Base-by-base conservation (phyloP, 129 eudicot species). In the Erigeron canadensis region DNA sequence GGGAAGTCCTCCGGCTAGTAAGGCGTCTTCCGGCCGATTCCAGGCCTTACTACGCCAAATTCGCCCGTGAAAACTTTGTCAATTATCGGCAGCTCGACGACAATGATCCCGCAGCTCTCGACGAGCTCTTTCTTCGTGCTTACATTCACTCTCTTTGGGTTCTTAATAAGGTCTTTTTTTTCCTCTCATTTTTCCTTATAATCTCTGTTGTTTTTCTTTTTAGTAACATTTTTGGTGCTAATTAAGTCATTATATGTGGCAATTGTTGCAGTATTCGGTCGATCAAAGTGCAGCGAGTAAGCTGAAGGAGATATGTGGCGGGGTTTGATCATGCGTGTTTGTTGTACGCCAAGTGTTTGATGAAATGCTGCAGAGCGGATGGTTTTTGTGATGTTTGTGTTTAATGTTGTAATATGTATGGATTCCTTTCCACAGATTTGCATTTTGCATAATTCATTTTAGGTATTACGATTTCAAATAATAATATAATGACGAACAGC, bases 31-130 rank as follows among this genome's bases (percentile, higher is more conserved):
- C 98, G 46, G 74, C 86, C 28, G 98, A 92, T 68, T 74, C 95
- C 15, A 71, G 95, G 72, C 82, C 84, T 9, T 92, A 89, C 79
- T 92, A 92, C 85, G 91, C 98, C 79, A 92, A 89, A 78, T 92
- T 86, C 79, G 91, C 90, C 51, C 89, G 98, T 1, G 96, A 92
- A 79, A 89, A 92, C 82, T 89, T 89, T 82, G 98, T 92, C 84
- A 92, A 92, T 44, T 92, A 86, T 80, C 64, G 96, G 53, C 86
- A 89, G 13, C 80, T 89, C 13, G 98, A 89, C 41, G 59, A 79
- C 37, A 65, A 78, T 10, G 98, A 92, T 40, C 51, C 87, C 46
- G 38, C 69, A 42, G 83, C 89, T 59, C 70, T 92, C 37, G 18
- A 81, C 21, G 98, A 92, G 19, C 95, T 92, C 74, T 86, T 92